phyloP scores from a whole-genome alignment of 2,329 filamentous ascomycete species.

The Penicillium digitatum region DNA sequence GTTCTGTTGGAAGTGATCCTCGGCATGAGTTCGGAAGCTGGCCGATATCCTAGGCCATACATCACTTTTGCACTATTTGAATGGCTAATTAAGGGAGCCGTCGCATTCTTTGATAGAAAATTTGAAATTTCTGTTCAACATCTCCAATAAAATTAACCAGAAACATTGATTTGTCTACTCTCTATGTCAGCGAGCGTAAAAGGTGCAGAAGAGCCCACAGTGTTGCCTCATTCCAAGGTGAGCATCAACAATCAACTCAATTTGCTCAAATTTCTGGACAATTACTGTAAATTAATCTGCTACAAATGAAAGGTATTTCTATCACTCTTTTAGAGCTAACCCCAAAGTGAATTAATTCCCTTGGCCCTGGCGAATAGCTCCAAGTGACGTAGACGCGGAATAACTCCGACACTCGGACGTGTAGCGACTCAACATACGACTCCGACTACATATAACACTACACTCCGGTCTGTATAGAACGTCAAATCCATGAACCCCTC shows the following conservation, averaged over 20 bases:
- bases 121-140: background rate
- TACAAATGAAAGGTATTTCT: background rate
- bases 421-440: background rate
- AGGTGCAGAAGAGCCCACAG: background rate
- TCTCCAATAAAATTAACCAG: background rate
- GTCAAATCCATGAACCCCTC: background rate
- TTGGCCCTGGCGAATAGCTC: background rate
- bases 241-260: background rate
- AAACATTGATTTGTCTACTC: background rate
- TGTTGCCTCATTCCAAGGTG: background rate
- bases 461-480: background rate
- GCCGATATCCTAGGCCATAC: background rate
- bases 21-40: background rate
- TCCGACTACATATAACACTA: constrained; percentile 2
- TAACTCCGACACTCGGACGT: constrained; percentile 7
- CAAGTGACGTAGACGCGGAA: constrained; percentile 4
- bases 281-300: background rate
- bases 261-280: background rate
- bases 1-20: background rate
- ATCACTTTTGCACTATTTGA: background rate
- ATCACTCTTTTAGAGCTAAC: background rate
- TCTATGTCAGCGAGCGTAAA: background rate
- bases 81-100: background rate
- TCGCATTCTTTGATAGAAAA: background rate
- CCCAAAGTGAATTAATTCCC: background rate